Base-by-base conservation (phyloP, 2,329 filamentous ascomycete genomes). In the Scedosporium minutisporum region DNA sequence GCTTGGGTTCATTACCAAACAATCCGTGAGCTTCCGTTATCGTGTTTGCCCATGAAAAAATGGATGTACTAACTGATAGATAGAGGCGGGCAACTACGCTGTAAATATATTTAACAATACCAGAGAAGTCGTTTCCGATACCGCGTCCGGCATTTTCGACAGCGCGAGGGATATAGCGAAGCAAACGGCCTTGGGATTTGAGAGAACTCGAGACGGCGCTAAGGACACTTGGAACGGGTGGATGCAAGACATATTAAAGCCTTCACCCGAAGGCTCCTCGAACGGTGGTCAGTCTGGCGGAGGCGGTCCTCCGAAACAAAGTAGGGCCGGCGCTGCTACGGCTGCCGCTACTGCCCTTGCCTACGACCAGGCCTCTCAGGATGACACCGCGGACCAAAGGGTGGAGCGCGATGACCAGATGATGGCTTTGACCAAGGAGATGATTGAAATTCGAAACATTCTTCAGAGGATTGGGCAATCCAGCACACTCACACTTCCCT, bases 351-450 rank as follows among this genome's bases (percentile, higher is more conserved):
- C 88, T 41, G 63, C 64, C 29, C 29, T 61, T 10, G 91, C 88
- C 44, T 88, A 93, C 69, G 87, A 91, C 23, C 81, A 55, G 51
- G 51, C 87, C 63, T 84, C 86, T 2, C 41, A 63, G 18, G 57
- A 59, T 42, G 53, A 57, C 6, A 14, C 42, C 1, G 76, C 80
- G 46, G 85, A 89, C 42, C 85, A 93, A 42, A 85, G 88, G 66
- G 23, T 51, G 4, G 62, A 60, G 74, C 86, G 87, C 69, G 95
- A 99, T 70, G 95, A 99, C 72, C 95, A 99, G 75, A 99, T 99
- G 93, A 99, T 99, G 95, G 82, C 97, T 68, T 80, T 99, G 70
- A 99, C 96, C 1, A 93, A 95, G 78, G 97, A 97, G 78, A 99
- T 99, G 95, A 99, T 99, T 70, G 95, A 99, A 78, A 97, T 99